A percentile compares a stretch with the other conserved stretches of the same genome.
Conservation (phyloP, 2,329 filamentous ascomycete species). For the Penicillium sp. region DNA sequence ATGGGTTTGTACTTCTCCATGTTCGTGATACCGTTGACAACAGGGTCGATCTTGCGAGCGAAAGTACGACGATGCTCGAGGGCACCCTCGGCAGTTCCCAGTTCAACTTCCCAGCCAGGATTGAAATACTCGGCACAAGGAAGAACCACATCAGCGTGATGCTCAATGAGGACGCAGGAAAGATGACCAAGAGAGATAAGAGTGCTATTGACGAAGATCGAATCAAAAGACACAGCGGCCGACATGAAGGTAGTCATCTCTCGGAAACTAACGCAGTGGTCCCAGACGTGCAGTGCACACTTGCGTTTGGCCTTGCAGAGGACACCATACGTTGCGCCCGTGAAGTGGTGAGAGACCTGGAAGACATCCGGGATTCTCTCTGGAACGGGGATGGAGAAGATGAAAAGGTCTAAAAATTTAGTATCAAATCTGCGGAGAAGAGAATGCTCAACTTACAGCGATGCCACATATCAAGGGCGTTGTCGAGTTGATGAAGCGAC, state of each 20-base stretch:
- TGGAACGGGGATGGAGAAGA: no score
- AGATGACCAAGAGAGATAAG: neutral
- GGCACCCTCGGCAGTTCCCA: neutral
- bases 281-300: neutral
- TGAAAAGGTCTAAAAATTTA: no score
- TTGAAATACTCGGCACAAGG: neutral
- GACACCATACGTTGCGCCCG: no score
- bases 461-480: no score
- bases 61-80: neutral
- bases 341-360: no score
- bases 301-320: neutral
- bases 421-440: no score
- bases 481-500: no score
- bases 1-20: neutral
- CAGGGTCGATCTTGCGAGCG: neutral
- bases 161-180: neutral
- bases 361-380: no score
- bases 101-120: neutral
- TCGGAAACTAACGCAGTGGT: neutral
- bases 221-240: neutral
- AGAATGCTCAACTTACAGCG: no score
- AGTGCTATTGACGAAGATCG: neutral
- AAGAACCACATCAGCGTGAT: neutral
- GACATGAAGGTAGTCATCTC: neutral
- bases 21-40: neutral